Evolutionary conservation across 495 filamentous ascomycete genomes (phyloP), one percentile per base, ranked within the genome.

Genomic region (Daldinia vernicosa): DNA sequence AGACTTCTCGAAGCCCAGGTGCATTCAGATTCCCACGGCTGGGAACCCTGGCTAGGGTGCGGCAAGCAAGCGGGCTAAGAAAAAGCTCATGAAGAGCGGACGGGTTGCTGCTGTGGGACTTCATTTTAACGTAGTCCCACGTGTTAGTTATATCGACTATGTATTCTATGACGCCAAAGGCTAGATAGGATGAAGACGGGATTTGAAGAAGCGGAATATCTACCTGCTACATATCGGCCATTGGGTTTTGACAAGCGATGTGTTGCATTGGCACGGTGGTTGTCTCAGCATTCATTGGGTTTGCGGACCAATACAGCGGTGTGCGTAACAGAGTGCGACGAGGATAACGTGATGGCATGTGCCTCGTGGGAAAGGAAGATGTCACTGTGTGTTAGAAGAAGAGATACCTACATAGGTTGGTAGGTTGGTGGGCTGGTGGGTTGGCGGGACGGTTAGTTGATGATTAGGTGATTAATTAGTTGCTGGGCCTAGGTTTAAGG

Each of bases 161-260:
- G n/a, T 15, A 22, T 19, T 11, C 11, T 61, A 67, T 62, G 68
- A 73, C 66, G 62, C 67, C 65, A 61, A 17, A 27, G 37, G 15
- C n/a, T 15, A 52, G 52, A 22, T 30, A 19, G 28, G 14, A 32
- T 14, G 28, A 32, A 33, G 53, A 35, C n/a, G 27, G 12, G 53
- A 30, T 32, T 56, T 17, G 53, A 6, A 24, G 27, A 56, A 22
- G 24, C 19, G 0, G 26, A 32, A 28, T 15, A 72, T 73, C 72
- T 60, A 50, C 67, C 51, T 47, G 74, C 72, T 60, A 50, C 67
- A 55, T 47, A 47, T 50, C 53, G 40, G 56, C 52, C 61, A 74
- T 74, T 76, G 75, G 74, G 71, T 71, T 72, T 58, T 69, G 58
- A 55, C 67, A 77, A 77, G 75, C 75, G 75, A 77, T 62, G 72